Evolutionary conservation across 2,329 filamentous ascomycete species (phyloP), one percentile per base, ranked within the genome.

Genomic region (Hypoxylon sp.): DNA sequence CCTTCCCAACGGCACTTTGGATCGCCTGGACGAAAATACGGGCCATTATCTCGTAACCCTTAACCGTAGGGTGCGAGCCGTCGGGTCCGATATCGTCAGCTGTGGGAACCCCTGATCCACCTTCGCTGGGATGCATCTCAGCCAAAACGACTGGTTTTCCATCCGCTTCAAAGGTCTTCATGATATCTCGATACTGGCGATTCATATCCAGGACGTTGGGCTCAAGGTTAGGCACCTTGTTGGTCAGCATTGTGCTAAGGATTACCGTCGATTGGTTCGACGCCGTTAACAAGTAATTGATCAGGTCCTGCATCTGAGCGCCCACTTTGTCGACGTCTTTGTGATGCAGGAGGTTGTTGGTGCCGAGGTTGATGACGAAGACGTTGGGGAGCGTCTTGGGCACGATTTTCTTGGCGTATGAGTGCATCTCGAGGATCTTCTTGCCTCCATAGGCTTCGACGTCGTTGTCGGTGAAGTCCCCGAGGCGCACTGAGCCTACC

Each of bases 311-410:
- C 69, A 73, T 71, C 32, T 72, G 71, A 41, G 67, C 43, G 57
- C 66, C 72, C 8, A 71, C 69, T 25, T 70, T 69, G 45, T 71
- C 70, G 25, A 70, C 61, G 51, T 74, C 69, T 30, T 57, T 69
- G 45, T 73, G 62, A 57, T 74, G 72, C 34, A 73, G 64, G 6
- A 71, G 66, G 37, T 74, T 72, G 46, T 74, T 74, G 43, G 72
- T 69, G 0, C 72, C 72, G 2, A 73, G 67, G 47, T 72, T 70
- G 50, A 72, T 70, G 9, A 74, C 56, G 58, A 73, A 66, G 3
- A 74, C 32, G 51, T 74, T 74, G 8, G 72, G 72, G n/a, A 70
- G 54, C 11, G 62, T 67, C 21, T 54, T 23, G 9, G 70, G 71
- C 27, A 74, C 67, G 7, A 59, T 48, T n/a, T 67, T 59, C 46